Conservation (phyloP, 2,329 filamentous ascomycete species). For the Parascedosporium putredinis region DNA sequence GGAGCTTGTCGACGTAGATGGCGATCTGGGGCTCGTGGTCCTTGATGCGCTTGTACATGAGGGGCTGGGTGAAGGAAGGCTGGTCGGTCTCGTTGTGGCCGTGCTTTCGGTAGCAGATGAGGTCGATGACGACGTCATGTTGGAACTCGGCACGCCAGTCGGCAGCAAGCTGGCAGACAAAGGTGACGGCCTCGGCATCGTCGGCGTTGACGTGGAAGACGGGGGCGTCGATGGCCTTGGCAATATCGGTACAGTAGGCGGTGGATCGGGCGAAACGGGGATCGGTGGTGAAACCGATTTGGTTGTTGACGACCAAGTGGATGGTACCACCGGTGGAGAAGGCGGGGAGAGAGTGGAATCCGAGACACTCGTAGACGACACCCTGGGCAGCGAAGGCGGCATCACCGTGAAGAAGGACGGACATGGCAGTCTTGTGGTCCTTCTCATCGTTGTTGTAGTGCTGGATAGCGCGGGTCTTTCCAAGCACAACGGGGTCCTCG, state of each 20-base stretch:
- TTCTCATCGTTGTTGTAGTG: constrained; percentile 98
- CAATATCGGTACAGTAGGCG: constrained; percentile 97
- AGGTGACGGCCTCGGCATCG: constrained; percentile 96
- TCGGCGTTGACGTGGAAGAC: constrained; percentile 99
- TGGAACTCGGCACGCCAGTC: constrained; percentile 99
- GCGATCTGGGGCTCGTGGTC: constrained; percentile 77
- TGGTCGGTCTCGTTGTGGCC: constrained; percentile 99
- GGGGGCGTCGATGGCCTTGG: constrained; percentile 95
- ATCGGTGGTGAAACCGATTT: constrained; percentile 99
- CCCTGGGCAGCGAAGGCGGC: constrained; percentile 94
- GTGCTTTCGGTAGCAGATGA: constrained; percentile 98
- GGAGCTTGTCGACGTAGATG: constrained; percentile 82
- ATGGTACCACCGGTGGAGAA: constrained; percentile 97
- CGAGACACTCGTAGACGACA: constrained; percentile 96
- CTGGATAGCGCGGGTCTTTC: constrained; percentile 94
- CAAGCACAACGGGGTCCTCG: constrained; percentile 93
- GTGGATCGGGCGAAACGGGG: constrained; percentile 95
- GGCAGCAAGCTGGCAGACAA: constrained; percentile 90
- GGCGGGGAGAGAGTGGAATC: constrained; percentile 88
- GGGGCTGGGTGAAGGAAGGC: constrained; percentile 96
- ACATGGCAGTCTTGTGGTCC: constrained; percentile 82
- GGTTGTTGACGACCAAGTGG: constrained; percentile 97
- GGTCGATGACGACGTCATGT: constrained; percentile 93
- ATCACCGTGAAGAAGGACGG: constrained; percentile 91
- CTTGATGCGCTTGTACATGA: constrained; percentile 98